Base-by-base conservation (phyloP, 352 stramenopile genomes). In the Phytophthora multivora region DNA sequence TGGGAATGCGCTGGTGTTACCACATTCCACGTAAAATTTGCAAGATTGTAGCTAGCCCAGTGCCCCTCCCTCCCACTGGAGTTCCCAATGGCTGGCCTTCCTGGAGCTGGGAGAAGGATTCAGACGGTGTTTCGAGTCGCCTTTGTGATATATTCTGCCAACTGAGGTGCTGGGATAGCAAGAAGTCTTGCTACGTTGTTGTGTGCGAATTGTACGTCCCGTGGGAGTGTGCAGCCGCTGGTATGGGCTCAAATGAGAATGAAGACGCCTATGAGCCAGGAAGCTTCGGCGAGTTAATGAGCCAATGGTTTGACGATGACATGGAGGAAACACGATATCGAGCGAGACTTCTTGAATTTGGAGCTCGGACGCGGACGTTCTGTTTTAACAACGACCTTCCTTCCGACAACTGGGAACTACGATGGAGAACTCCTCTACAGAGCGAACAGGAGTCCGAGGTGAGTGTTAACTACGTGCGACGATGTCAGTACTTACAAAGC, bases 1-100 rank as follows among this genome's bases (percentile, higher is more conserved):
- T 94, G 83, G 71, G 66, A 26, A 86, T 95, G 77, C 83, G 77
- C 19, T 95, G 86, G 86, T 85, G 77, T 28, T 95, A 95, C 45
- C 79, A 89, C 30, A 59, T 93, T 18, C 84, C 86, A 31, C 75
- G 86, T 52, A 73, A 59, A 41, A 61, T 95, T 28, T 51, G 54
- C 28, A 73, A 76, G 42, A 78, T 93, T 28, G 51, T 75, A 26
- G 78, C 72, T 12, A 73, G 75, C 30, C 74, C 86, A 7, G 79
- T 95, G 11, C 86, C 84, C 0, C 63, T 88, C 46, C 83, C 83
- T 50, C 79, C 83, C 0, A 81, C 70, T 53, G 80, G 78, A 25
- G 53, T 90, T 30, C 75, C 80, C 19, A 74, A 45, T 55, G 82
- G 74, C 5, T 95, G 86, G 86, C 86, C 83, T 13, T 58, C 46